phyloP scores from a whole-genome alignment of 768 basidiomycete species.

The Erythrobasidium yunnanense region DNA sequence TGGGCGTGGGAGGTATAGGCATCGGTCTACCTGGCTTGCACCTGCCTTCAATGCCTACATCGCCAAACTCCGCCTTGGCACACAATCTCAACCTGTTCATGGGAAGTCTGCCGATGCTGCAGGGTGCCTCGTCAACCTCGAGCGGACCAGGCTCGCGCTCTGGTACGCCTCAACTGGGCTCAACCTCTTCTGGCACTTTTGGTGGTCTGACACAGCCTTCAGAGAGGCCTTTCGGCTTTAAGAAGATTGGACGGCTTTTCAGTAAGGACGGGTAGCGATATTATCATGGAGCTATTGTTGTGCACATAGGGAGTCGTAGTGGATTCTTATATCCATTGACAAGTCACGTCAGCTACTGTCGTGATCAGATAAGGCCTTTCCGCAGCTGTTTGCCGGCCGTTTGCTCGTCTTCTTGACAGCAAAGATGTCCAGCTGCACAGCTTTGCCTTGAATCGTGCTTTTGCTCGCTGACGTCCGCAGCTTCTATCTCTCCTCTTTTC shows the following conservation, averaged over 20 bases:
- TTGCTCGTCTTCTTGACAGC: no score
- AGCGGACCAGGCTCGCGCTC: not conserved
- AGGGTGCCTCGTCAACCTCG: not conserved
- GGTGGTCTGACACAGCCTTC: no score
- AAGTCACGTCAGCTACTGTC: no score
- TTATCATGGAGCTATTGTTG: no score
- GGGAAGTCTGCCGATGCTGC: conserved; percentile 11
- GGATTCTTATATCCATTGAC: not conserved
- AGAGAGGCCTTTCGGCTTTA: conserved; percentile 1
- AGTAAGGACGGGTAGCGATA: not conserved
- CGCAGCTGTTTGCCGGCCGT: no score
- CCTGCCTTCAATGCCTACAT: not conserved
- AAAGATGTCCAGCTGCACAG: no score
- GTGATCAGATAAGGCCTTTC: no score
- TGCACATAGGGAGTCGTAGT: not conserved
- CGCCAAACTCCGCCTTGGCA: conserved; percentile 20
- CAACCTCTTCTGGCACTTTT: no score
- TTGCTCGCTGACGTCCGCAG: no score
- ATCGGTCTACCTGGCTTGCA: not conserved
- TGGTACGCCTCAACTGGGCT: not conserved
- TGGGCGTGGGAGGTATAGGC: not conserved
- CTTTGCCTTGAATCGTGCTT: no score
- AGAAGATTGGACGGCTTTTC: conserved; percentile 25
- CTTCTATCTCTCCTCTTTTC: no score
- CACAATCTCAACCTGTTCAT: conserved; percentile 24